Conservation (phyloP, 352 stramenopile species). For the Detonula confervacea region DNA sequence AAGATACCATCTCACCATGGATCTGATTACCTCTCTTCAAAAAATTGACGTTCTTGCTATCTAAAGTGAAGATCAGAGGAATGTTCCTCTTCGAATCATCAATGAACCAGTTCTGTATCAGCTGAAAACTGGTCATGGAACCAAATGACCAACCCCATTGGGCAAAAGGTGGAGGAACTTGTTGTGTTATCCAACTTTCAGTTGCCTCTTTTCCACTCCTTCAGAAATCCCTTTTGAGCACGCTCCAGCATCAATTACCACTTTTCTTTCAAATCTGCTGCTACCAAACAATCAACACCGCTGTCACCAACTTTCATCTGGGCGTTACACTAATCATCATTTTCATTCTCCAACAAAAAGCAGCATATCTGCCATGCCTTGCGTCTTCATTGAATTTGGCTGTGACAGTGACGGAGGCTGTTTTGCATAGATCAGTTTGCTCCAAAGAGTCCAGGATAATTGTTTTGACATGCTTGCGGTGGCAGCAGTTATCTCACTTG, state of each 20-base stretch:
- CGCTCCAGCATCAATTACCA: background rate
- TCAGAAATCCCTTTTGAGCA: background rate
- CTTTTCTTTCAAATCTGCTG: background rate
- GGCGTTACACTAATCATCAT: background rate
- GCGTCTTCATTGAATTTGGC: background rate
- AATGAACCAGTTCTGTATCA: background rate
- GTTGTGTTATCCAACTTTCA: background rate
- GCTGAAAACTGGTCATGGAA: background rate
- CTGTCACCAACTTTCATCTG: background rate
- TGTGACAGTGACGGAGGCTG: background rate
- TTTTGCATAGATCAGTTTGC: background rate
- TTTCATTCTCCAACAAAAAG: background rate
- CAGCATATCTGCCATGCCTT: too few relatives aligned
- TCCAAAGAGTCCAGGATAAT: background rate
- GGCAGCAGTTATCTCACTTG: background rate
- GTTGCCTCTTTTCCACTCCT: background rate
- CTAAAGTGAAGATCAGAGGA: background rate
- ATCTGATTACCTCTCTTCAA: background rate
- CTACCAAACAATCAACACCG: background rate
- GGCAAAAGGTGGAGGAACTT: slow-evolving; percentile 1
- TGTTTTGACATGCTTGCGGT: background rate
- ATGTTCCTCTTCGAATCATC: background rate
- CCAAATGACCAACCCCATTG: background rate
- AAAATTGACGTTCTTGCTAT: background rate
- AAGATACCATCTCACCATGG: background rate